A percentile compares a stretch with the other conserved stretches of the same genome.
Conservation (phyloP, 345 rosid species). For the Populus tremula region DNA sequence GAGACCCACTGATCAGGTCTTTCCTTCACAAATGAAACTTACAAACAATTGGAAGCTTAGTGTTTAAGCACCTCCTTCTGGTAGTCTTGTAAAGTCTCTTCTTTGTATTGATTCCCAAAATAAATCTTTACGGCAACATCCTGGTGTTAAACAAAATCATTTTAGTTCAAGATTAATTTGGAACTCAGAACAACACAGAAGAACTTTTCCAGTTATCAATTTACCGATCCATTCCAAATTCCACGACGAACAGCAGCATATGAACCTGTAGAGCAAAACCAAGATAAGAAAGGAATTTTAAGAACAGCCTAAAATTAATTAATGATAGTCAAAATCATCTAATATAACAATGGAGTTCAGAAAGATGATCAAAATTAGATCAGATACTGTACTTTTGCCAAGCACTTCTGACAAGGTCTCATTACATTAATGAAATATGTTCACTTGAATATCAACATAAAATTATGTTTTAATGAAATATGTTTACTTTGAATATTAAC, state of each 20-base stretch:
- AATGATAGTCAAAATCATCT: background rate
- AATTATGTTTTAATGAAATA: too few species aligned
- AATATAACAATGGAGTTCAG: background rate
- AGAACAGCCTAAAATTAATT: background rate
- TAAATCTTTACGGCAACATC: slow-evolving; percentile 89
- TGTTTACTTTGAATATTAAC: background rate
- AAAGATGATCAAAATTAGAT: background rate
- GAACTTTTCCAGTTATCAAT: background rate
- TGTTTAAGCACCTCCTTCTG: slow-evolving; percentile 65
- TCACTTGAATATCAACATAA: background rate
- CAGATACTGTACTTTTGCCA: background rate
- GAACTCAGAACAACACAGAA: background rate
- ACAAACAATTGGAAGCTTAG: slow-evolving; percentile 4
- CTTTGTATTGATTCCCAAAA: slow-evolving; percentile 55
- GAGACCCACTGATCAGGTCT: background rate
- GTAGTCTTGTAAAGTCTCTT: slow-evolving; percentile 53
- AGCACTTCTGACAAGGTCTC: background rate
- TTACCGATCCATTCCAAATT: slow-evolving; percentile 84
- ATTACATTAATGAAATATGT: background rate
- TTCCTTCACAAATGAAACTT: background rate
- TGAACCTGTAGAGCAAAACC: slow-evolving; percentile 49
- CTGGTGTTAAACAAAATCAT: slow-evolving; percentile 30
- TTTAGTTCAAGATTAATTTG: slow-evolving; percentile 3
- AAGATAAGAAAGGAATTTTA: background rate
- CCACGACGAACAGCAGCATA: slow-evolving; percentile 69